Evolutionary conservation across 169 alveolate species (phyloP), one percentile per base, ranked within the genome.

Genomic region (Cyclospora cayetanensis): DNA sequence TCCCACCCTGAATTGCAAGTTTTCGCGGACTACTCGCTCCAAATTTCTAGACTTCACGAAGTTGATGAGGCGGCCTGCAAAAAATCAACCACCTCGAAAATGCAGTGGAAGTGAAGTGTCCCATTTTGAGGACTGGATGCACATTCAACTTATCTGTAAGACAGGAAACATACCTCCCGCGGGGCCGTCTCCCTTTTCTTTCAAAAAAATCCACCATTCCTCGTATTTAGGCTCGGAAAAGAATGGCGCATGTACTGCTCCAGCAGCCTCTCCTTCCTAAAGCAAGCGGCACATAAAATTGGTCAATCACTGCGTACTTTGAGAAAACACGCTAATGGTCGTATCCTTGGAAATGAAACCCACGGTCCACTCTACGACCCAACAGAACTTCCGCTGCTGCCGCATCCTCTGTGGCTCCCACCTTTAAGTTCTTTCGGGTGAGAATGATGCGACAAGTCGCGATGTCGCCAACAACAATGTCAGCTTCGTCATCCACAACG

Each of bases 161-260:
- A 12, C 4, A 74, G 41, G 41, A 1, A 20, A 43, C 68, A 1
- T 55, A 89, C 90, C 93, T 89, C 88, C 89, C 15, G 83, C 31
- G 66, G 25, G 27, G 37, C 65, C 7, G 37, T 63, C 85, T 39
- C 82, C 76, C 77, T 94, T 95, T 46, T 94, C 95, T n/a, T 91
- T 91, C 25, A 97, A 94, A 72, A 97, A 93, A 29, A 96, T 82
- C 96, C 97, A 95, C 97, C 98, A 97, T 90, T 97, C 98, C 93
- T 97, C 99, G 89, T 94, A 96, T 90, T 96, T 97, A 11, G 97
- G 96, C 91, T 94, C 95, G 9, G 97, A 97, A 93, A 96, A 96
- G 83, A 79, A 91, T 12, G 98, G 98, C 34, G 99, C 97, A 90
- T 97, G 99, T 35, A 96, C 95, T 37, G 98, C 97, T 5, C 99